phyloP scores from a whole-genome alignment of 2,329 filamentous ascomycete species.

The Microsporum canis region DNA sequence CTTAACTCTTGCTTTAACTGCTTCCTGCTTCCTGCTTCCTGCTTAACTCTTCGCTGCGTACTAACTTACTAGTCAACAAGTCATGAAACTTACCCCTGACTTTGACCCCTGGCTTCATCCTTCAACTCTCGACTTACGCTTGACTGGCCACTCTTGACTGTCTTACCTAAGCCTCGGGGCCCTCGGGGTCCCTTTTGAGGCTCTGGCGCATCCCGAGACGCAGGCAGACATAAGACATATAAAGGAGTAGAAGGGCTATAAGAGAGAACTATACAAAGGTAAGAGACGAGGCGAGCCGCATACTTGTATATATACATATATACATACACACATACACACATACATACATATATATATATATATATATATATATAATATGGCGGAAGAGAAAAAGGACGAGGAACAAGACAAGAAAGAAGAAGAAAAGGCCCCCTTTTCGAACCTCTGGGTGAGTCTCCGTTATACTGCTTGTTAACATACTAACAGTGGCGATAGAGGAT shows the following conservation, averaged over 20 bases:
- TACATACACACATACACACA: too few relatives aligned
- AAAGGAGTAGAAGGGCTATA: neutral
- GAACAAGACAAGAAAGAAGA: constrained; percentile 8
- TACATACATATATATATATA: neutral
- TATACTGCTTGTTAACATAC: neutral
- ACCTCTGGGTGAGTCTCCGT: constrained; percentile 18
- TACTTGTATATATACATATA: too few relatives aligned
- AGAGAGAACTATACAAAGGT: neutral
- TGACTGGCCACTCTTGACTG: neutral
- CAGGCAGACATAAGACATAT: neutral
- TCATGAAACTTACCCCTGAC: too few relatives aligned
- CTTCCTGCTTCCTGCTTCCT: too few relatives aligned
- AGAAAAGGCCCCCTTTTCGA: constrained; percentile 16
- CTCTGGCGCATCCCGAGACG: neutral
- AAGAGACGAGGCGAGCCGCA: too few relatives aligned
- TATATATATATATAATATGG: neutral
- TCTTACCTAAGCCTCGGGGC: neutral
- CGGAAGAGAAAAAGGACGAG: neutral
- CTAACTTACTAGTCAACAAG: too few relatives aligned
- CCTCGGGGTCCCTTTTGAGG: neutral
- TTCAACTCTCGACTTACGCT: neutral
- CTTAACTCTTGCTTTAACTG: too few relatives aligned
- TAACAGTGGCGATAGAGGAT: constrained; percentile 14
- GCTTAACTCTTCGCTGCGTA: too few relatives aligned
- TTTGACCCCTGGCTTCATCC: neutral